Percentiles rank a stretch among this genome's conserved stretches.
Evolutionary conservation across 805 yeast genomes (phyloP).

Genomic region (Saturnispora sanitii): DNA sequence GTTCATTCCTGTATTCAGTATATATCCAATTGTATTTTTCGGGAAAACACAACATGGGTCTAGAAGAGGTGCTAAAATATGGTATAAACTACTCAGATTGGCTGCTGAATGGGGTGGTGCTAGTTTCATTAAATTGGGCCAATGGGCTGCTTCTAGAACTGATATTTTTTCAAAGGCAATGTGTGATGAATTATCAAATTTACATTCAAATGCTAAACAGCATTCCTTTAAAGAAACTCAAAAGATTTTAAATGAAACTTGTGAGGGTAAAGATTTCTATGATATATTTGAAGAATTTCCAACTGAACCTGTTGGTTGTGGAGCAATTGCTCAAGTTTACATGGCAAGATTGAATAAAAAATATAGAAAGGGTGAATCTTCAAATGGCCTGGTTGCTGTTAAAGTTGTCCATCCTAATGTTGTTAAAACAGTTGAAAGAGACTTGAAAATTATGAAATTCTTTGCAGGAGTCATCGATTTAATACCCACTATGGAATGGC

Average conservation of each 20-base stretch:
- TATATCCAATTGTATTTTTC: conserved; percentile 53
- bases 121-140: conserved; percentile 84
- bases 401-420: conserved; percentile 91
- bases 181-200: conserved; percentile 63
- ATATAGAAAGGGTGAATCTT: conserved; percentile 27
- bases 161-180: conserved; percentile 78
- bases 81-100: conserved; percentile 60
- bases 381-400: conserved; percentile 62
- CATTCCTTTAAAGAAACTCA: conserved; percentile 61
- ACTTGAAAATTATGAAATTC: conserved; percentile 70
- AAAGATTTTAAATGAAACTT: conserved; percentile 46
- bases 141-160: conserved; percentile 97
- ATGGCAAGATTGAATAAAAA: conserved; percentile 50
- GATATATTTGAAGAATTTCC: conserved; percentile 75
- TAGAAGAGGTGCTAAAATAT: conserved; percentile 52
- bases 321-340: conserved; percentile 97
- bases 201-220: conserved; percentile 76
- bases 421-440: conserved; percentile 61
- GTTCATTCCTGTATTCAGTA: conserved; percentile 58
- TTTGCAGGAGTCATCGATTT: conserved; percentile 62
- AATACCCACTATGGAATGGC: conserved; percentile 96
- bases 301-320: conserved; percentile 82
- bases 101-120: conserved; percentile 85
- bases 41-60: conserved; percentile 37
- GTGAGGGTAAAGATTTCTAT: conserved; percentile 43